These are phyloP conservation scores for Vachellia collinsii DNA, from an alignment of 306 rosid genomes.

Conservation along the genomic window DNA sequence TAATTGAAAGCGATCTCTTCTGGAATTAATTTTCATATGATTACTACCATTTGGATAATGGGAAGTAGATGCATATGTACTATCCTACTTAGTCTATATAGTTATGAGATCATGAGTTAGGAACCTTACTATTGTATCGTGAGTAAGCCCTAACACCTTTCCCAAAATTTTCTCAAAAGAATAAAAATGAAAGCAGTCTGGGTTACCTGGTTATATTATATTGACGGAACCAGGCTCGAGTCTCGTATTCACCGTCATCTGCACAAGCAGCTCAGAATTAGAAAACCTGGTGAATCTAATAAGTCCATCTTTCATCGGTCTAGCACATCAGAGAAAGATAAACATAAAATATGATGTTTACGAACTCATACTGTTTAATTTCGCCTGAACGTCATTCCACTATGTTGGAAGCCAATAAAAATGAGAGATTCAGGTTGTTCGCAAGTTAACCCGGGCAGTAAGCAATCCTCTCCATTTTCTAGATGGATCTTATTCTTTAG, in stretches of 20 bases:
- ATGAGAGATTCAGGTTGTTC: neutral
- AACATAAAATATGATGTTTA: neutral
- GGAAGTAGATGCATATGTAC: too few relatives aligned
- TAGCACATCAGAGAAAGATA: neutral
- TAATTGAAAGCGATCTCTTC: too few relatives aligned
- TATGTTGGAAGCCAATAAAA: neutral
- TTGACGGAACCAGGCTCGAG: neutral
- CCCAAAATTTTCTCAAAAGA: too few relatives aligned
- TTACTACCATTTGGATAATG: too few relatives aligned
- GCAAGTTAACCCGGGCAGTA: neutral
- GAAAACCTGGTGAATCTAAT: too few relatives aligned
- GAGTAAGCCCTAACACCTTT: too few relatives aligned
- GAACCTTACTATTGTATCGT: too few relatives aligned
- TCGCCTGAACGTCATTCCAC: neutral
- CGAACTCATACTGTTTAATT: neutral
- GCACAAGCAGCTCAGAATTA: neutral
- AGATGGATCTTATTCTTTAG: neutral
- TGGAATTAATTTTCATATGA: too few relatives aligned
- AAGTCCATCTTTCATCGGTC: neutral
- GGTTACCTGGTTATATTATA: neutral
- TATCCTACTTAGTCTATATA: too few relatives aligned
- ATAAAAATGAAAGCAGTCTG: too few relatives aligned
- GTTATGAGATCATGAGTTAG: too few relatives aligned
- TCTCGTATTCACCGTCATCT: neutral
- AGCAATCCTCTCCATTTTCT: neutral